These are phyloP conservation scores for Coemansia sp. DNA, from an alignment of 192 early-diverging fungal species.

Conservation along the genomic window DNA sequence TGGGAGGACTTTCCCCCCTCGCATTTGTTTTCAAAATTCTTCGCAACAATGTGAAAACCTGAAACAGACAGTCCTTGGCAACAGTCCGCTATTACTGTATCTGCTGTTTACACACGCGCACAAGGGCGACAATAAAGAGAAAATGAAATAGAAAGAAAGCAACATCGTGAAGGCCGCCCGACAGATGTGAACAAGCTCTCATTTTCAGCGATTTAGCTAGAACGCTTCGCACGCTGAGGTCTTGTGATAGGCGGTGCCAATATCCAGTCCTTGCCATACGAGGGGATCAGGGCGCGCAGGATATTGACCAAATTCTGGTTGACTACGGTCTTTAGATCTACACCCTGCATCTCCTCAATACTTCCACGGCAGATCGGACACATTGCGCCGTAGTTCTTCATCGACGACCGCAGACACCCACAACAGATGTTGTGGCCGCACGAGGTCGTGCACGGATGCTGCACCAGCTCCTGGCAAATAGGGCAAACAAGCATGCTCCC, in stretches of 20 bases:
- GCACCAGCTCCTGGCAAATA: conserved; percentile 49
- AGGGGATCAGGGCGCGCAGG: conserved; percentile 39
- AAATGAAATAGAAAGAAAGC: too few relatives aligned
- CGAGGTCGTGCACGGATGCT: conserved; percentile 35
- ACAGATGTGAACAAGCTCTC: too few relatives aligned
- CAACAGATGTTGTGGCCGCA: conserved; percentile 51
- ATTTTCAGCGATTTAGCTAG: neutral
- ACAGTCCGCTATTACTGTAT: neutral
- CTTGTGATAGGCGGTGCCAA: neutral
- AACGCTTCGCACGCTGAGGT: conserved; percentile 23
- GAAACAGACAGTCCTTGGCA: conserved; percentile 2
- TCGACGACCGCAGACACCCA: conserved; percentile 31
- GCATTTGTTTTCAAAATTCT: neutral
- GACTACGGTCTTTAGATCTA: conserved; percentile 9
- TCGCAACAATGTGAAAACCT: neutral
- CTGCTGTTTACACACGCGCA: neutral
- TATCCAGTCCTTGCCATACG: conserved; percentile 36
- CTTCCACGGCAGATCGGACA: conserved; percentile 44
- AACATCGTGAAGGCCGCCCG: too few relatives aligned
- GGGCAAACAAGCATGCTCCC: conserved; percentile 36
- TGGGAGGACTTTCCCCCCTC: neutral
- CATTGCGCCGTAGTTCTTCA: conserved; percentile 27
- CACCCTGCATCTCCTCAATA: conserved; percentile 26
- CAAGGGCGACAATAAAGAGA: neutral
- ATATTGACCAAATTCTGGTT: conserved; percentile 41